phyloP scores from a whole-genome alignment of 371 early-diverging fungal genomes.

The Actinomortierella wolfii region DNA sequence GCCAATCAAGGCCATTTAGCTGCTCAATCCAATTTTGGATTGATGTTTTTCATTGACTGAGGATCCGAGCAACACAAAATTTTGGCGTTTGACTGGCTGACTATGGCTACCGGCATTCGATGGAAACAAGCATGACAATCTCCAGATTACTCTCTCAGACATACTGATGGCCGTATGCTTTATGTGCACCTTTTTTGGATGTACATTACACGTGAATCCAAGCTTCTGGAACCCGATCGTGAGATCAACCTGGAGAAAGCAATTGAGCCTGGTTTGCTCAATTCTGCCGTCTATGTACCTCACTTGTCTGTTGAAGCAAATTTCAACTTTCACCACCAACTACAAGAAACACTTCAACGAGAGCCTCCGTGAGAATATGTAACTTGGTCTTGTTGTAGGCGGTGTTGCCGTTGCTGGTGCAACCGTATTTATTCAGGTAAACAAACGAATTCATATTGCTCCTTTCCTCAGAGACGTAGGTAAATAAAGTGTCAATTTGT shows the following conservation, averaged over 20 bases:
- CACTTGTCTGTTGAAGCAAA: slow-evolving; percentile 96
- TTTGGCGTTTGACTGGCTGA: slow-evolving; percentile 97
- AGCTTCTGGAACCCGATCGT: slow-evolving; percentile 47
- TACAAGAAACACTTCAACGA: slow-evolving; percentile 99
- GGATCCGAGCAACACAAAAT: too few species aligned
- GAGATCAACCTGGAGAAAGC: slow-evolving; percentile 81
- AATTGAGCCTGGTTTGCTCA: too few species aligned
- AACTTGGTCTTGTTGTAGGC: slow-evolving; percentile 79
- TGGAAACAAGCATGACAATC: slow-evolving; percentile 99
- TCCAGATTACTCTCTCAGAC: slow-evolving; percentile 96
- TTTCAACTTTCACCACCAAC: slow-evolving; percentile 99
- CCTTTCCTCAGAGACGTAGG: slow-evolving; percentile 83
- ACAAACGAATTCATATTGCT: slow-evolving; percentile 90
- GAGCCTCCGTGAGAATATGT: slow-evolving; percentile 94
- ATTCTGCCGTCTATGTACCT: slow-evolving; percentile 96
- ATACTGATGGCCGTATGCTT: slow-evolving; percentile 97
- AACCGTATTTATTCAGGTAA: slow-evolving; percentile 86
- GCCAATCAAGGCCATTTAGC: slow-evolving; percentile 75
- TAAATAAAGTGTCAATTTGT: background rate
- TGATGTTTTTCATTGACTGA: too few species aligned
- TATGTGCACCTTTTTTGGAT: slow-evolving; percentile 88
- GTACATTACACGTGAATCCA: slow-evolving; percentile 79
- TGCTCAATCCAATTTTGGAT: slow-evolving; percentile 54
- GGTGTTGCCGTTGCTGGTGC: slow-evolving; percentile 90
- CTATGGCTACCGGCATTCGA: slow-evolving; percentile 98